Evolutionary conservation across 2,329 filamentous ascomycete species (phyloP), one percentile per base, ranked within the genome.

Genomic region (Colletotrichum spinosum): DNA sequence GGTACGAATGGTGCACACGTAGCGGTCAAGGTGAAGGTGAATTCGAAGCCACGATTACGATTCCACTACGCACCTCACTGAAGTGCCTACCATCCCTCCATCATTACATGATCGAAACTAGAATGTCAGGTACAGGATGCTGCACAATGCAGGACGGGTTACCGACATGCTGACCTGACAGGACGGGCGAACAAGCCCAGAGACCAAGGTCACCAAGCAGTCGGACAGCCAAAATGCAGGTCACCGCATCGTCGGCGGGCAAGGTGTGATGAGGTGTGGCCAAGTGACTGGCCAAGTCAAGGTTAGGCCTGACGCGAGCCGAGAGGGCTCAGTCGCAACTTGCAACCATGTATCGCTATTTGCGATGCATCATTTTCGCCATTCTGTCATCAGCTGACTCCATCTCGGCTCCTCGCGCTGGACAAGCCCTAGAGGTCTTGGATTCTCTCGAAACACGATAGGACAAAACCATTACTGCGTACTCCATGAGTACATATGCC

Each of bases 341-440:
- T 33, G 37, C 25, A 5, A 25, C 25, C 25, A 25, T 25, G 25
- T 25, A 38, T 10, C 25, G 39, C 10, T 15, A 17, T 25, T 41
- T 55, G 58, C 58, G 52, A 65, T 62, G 58, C 62, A 65, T 57
- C 63, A 66, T 63, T 48, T 57, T 66, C 48, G 63, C 58, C 33
- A 63, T 66, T 54, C 58, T 66, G 62, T 56, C 58, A 62, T 65
- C 62, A 65, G 62, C 62, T 65, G 52, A 62, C 58, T 38, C 46
- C 52, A 62, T 65, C 62, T 25, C 34, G 48, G 44, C n/a, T 37
- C 25, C 60, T 38, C 48, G 39, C 41, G 33, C n/a, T 42, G 56
- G 38, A 12, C 25, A 5, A 25, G 25, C 25, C 3, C 25, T 25
- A 25, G 25, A 25, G 25, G 25, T 5, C 25, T 25, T 25, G 25